phyloP scores from a whole-genome alignment of 75 land plant genomes.

The Ceratopteris richardii region DNA sequence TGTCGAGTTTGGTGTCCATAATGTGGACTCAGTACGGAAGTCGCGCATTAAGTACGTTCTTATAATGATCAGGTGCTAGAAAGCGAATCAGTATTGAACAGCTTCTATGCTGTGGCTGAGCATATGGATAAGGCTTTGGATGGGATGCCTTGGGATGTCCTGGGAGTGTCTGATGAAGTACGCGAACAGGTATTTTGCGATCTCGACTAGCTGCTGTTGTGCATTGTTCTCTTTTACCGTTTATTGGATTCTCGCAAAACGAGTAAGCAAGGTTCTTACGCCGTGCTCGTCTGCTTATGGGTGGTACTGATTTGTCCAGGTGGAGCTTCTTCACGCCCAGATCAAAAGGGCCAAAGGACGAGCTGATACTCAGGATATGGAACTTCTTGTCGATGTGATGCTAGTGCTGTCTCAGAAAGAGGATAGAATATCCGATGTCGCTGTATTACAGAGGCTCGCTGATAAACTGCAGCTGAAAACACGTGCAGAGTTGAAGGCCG shows the following conservation, averaged over 20 bases:
- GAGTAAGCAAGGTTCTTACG: too few relatives aligned
- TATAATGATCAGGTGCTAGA: slow-evolving; percentile 39
- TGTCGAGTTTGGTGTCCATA: too few relatives aligned
- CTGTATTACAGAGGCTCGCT: slow-evolving; percentile 43
- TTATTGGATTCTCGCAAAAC: too few relatives aligned
- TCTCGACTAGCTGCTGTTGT: not conserved
- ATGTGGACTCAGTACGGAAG: too few relatives aligned
- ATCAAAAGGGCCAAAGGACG: slow-evolving; percentile 50
- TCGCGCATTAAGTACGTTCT: too few relatives aligned
- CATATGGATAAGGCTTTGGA: slow-evolving; percentile 45
- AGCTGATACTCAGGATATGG: slow-evolving; percentile 50
- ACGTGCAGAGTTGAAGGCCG: slow-evolving; percentile 37
- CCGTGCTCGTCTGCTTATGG: too few relatives aligned
- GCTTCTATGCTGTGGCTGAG: slow-evolving; percentile 46
- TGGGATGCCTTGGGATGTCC: slow-evolving; percentile 39
- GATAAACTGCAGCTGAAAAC: slow-evolving; percentile 33
- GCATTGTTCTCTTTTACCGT: too few relatives aligned
- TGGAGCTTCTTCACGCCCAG: slow-evolving; percentile 46
- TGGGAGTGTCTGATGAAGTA: slow-evolving; percentile 49
- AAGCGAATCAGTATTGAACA: slow-evolving; percentile 38
- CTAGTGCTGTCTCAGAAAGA: slow-evolving; percentile 32
- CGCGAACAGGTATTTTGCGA: slow-evolving; percentile 48
- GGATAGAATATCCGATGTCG: slow-evolving; percentile 44
- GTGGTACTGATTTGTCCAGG: slow-evolving; percentile 18
- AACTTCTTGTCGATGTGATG: slow-evolving; percentile 54